These are phyloP conservation scores for Silene conica DNA, from an alignment of 148 eudicot species.

Conservation along the genomic window DNA sequence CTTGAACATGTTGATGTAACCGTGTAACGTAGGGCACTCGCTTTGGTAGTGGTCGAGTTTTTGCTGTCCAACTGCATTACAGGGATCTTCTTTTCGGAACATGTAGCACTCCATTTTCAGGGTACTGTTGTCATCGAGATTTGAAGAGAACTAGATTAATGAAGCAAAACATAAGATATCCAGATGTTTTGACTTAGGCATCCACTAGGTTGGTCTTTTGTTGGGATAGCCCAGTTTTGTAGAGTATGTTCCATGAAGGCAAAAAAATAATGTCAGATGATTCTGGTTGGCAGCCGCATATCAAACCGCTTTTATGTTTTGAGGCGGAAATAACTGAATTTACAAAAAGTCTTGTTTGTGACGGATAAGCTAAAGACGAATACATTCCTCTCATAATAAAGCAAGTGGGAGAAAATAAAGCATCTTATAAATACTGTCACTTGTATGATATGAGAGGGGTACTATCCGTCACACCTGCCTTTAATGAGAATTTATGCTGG, in stretches of 20 bases:
- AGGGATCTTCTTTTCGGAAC: not conserved
- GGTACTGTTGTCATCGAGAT: not conserved
- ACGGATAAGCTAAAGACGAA: too few species aligned
- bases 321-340: not conserved
- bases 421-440: too few species aligned
- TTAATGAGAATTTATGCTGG: too few species aligned
- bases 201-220: not conserved
- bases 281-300: not conserved
- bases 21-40: not conserved
- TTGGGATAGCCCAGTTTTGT: not conserved
- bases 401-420: too few species aligned
- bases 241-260: not conserved
- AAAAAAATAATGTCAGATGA: not conserved
- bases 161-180: not conserved
- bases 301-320: not conserved
- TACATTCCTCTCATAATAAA: too few species aligned
- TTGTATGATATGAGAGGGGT: too few species aligned
- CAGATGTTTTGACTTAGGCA: not conserved
- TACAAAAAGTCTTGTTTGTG: too few species aligned
- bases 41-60: not conserved
- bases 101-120: not conserved
- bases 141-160: not conserved
- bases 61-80: not conserved
- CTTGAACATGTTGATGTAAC: not conserved
- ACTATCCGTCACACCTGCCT: too few species aligned